Evolutionary conservation across 139 green algal species (phyloP).

Genomic region (Auxenochlorella protothecoides): DNA sequence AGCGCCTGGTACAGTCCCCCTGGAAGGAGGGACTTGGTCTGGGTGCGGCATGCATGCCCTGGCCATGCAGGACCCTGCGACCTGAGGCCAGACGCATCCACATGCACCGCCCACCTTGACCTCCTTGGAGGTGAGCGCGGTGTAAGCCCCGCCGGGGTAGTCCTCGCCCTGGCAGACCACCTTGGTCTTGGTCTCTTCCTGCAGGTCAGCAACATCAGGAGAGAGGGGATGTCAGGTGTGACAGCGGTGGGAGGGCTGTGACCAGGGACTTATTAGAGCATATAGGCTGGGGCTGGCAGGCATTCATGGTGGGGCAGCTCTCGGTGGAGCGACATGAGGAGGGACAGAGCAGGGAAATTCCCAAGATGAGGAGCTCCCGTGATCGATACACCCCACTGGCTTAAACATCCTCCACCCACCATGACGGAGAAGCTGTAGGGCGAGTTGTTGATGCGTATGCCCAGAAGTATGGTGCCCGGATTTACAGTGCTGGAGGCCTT

Average conservation of each 20-base stretch:
- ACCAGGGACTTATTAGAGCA: too few species aligned
- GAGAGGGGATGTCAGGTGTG: too few species aligned
- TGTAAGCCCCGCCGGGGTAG: slow-evolving; percentile 25
- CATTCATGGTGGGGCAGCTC: too few species aligned
- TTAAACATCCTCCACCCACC: slow-evolving; percentile 23
- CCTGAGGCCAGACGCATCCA: too few species aligned
- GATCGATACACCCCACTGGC: too few species aligned
- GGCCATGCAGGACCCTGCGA: too few species aligned
- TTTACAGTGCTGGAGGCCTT: slow-evolving; percentile 63
- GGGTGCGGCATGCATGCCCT: too few species aligned
- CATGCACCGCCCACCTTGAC: slow-evolving; percentile 33
- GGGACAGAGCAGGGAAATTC: too few species aligned
- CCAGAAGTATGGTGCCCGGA: slow-evolving; percentile 83
- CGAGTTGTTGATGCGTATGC: slow-evolving; percentile 79
- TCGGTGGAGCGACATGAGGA: too few species aligned
- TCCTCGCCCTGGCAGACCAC: slow-evolving; percentile 37
- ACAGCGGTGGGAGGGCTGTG: too few species aligned
- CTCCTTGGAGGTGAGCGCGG: slow-evolving; percentile 39
- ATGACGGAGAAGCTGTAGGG: slow-evolving; percentile 86
- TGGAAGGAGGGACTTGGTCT: background rate
- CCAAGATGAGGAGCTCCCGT: too few species aligned
- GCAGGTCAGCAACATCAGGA: background rate
- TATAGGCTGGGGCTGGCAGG: too few species aligned
- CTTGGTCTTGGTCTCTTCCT: slow-evolving; percentile 42
- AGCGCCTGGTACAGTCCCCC: background rate